phyloP scores from a whole-genome alignment of 2,329 filamentous ascomycete genomes.

The Aspergillus sp. region DNA sequence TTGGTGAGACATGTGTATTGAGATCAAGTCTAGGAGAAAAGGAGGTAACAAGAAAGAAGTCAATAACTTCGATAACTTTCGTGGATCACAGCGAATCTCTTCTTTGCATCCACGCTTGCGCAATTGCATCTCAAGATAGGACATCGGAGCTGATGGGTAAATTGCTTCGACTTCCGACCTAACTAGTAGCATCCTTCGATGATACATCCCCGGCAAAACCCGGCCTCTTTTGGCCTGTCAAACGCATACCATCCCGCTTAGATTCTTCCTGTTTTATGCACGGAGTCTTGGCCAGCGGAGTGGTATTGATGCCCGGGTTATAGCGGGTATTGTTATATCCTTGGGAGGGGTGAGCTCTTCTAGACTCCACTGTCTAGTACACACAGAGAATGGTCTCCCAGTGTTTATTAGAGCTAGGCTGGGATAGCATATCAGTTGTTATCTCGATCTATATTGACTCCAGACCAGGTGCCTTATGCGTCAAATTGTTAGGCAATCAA shows the following conservation, averaged over 20 bases:
- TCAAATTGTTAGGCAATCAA: too few relatives aligned
- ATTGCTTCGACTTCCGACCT: neutral
- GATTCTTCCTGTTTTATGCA: too few relatives aligned
- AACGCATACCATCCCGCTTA: neutral
- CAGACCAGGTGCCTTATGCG: constrained; percentile 24
- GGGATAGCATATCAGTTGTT: neutral
- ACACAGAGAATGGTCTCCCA: neutral
- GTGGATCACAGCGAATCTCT: too few relatives aligned
- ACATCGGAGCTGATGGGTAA: neutral
- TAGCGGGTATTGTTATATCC: neutral
- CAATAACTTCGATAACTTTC: too few relatives aligned
- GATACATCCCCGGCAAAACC: neutral
- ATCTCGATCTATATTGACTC: neutral
- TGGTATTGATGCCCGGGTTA: neutral
- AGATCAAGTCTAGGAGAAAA: neutral
- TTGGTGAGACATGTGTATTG: neutral
- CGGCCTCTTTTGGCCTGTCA: neutral
- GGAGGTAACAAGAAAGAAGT: neutral
- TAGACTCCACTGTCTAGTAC: neutral
- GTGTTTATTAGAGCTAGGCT: neutral
- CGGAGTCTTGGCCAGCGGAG: neutral
- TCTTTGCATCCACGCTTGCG: too few relatives aligned
- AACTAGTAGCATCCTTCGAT: neutral
- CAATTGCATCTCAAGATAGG: neutral
- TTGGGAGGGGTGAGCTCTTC: neutral